Base-by-base conservation (phyloP, 768 basidiomycete species). In the Hypholoma sublateritium region DNA sequence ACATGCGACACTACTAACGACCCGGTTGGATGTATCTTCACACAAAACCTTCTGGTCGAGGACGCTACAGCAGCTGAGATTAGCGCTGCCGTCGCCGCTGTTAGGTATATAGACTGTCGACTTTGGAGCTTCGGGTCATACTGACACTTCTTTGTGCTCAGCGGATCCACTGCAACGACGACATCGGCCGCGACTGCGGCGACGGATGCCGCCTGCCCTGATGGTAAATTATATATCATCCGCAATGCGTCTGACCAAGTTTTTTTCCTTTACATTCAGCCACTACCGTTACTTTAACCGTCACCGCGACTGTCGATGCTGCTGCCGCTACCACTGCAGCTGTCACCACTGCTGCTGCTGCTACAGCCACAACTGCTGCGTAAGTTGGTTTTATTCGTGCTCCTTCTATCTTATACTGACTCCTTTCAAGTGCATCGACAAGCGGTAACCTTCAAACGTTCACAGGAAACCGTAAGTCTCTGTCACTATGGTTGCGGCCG, bases 41-140 rank as follows among this genome's bases (percentile, higher is more conserved):
- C 83, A 3, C 77, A 83, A 69, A 84, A 85, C 65, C 74, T 85
- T 21, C 68, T 85, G 39, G 83, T 84, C 3, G 63, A 67, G 6
- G 83, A 84, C 60, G 84, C 82, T 1, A 82, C 84, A 13, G 76
- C 72, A 3, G 83, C 70, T 24, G 85, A 87, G 69, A 85, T 87
- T 63, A 67, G 70, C 37, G 81, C 82, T 52, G 85, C 82, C 32
- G 80, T 79, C 19, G 74, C 66, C 21, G 78, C 45, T 55, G 45
- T 25, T 13, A 42, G 34, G 39, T 50, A 44, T 50, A n/a, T n/a
- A n/a, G n/a, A n/a, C n/a, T n/a, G n/a, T n/a, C n/a, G n/a, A n/a
- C n/a, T n/a, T n/a, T n/a, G n/a, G n/a, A 2, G 28, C 5, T 32
- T 32, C 9, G 2, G 9, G 5, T 32, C 2, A 9, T 32, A 6